These are phyloP conservation scores for Lodderomyces theae DNA, from an alignment of 1,139 yeast species.

Conservation along the genomic window DNA sequence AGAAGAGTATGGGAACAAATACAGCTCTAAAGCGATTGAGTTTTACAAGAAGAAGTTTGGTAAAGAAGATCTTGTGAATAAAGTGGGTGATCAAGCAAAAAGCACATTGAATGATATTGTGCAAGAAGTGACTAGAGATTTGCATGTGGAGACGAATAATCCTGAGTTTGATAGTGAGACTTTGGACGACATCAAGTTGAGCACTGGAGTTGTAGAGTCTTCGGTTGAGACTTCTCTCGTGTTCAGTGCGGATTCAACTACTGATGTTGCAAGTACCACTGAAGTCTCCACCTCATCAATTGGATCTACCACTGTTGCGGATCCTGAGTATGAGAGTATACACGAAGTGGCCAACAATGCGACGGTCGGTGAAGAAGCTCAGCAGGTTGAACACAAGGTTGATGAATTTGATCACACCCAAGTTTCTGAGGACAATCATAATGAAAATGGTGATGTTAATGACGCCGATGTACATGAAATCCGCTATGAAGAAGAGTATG, in stretches of 20 bases:
- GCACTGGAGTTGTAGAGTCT: constrained; percentile 11
- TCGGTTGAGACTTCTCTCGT: too few species aligned
- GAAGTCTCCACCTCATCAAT: background rate
- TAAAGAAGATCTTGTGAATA: constrained; percentile 21
- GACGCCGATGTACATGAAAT: background rate
- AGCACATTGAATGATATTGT: constrained; percentile 18
- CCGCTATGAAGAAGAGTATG: background rate
- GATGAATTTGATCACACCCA: constrained; percentile 2
- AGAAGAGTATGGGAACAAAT: constrained; percentile 22
- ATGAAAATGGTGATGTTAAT: background rate
- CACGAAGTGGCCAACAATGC: background rate
- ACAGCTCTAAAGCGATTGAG: constrained; percentile 28
- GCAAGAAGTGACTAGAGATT: constrained; percentile 20
- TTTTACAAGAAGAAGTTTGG: constrained; percentile 41
- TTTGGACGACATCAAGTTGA: constrained; percentile 17
- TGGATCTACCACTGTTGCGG: background rate
- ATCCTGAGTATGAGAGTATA: constrained; percentile 1
- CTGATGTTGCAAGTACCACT: background rate
- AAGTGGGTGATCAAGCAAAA: constrained; percentile 9
- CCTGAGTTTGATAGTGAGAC: constrained; percentile 20
- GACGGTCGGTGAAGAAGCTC: background rate
- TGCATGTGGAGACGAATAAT: constrained; percentile 17
- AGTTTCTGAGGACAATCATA: background rate
- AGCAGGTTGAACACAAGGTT: too few species aligned
- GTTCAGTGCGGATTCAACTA: too few species aligned